phyloP scores from a whole-genome alignment of 805 yeast genomes.

The Hemisphaericaspora nanyangensis region DNA sequence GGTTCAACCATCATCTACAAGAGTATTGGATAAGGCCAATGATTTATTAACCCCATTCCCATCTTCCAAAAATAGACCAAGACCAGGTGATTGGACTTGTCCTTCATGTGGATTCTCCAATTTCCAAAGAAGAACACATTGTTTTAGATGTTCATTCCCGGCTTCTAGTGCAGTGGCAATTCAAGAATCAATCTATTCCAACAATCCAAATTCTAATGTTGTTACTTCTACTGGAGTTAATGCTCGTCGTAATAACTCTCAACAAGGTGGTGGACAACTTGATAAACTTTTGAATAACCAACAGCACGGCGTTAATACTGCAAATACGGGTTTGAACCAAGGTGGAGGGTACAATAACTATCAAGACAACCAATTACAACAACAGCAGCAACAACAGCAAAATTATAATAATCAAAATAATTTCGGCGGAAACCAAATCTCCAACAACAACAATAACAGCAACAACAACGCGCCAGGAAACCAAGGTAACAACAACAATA shows the following conservation, averaged over 20 bases:
- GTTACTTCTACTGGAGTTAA: background rate
- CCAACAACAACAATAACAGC: constrained; percentile 10
- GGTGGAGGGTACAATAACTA: background rate
- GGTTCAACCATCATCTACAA: constrained; percentile 79
- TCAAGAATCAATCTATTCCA: constrained; percentile 54
- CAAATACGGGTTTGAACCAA: background rate
- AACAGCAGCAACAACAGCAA: constrained; percentile 8
- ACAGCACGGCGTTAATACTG: background rate
- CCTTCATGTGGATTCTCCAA: constrained; percentile 94
- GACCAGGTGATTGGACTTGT: constrained; percentile 99
- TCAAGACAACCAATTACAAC: constrained; percentile 11
- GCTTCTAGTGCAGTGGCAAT: constrained; percentile 68
- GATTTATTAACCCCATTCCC: constrained; percentile 84
- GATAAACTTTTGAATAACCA: background rate
- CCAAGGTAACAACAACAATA: background rate
- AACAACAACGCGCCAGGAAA: constrained; percentile 6
- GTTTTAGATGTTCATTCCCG: constrained; percentile 90
- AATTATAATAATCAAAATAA: constrained; percentile 5
- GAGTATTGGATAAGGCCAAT: constrained; percentile 75
- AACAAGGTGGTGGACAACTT: background rate
- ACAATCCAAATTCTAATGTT: constrained; percentile 6
- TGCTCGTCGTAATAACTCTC: constrained; percentile 1
- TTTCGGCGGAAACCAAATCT: constrained; percentile 6
- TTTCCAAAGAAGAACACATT: constrained; percentile 89
- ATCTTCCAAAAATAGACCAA: constrained; percentile 75